Conservation (phyloP, 208 protist genomes). For the Trypanosoma caninum region DNA sequence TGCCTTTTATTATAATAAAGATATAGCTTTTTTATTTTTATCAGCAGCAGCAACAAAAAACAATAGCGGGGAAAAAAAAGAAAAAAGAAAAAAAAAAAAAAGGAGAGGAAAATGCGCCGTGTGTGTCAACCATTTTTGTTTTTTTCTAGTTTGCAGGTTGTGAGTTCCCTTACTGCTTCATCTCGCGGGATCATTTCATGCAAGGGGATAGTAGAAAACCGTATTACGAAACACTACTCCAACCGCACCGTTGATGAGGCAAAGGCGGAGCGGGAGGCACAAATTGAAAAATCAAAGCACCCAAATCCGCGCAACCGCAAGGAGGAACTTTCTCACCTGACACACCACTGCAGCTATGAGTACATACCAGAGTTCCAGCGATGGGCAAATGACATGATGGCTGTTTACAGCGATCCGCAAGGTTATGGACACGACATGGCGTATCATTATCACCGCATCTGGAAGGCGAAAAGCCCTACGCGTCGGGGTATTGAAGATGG, state of each 20-base stretch:
- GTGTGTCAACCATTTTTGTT: neutral
- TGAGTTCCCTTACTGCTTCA: neutral
- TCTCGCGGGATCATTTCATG: conserved; percentile 41
- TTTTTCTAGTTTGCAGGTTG: neutral
- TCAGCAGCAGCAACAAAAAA: neutral
- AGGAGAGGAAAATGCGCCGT: conserved; percentile 24
- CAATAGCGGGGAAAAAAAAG: neutral
- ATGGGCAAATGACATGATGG: conserved; percentile 90
- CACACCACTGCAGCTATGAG: conserved; percentile 85
- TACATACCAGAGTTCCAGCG: conserved; percentile 92
- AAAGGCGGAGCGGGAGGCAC: conserved; percentile 62
- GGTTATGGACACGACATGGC: conserved; percentile 87
- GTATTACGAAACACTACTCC: conserved; percentile 78
- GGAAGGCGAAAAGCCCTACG: conserved; percentile 81
- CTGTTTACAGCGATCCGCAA: conserved; percentile 81
- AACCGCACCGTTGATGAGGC: conserved; percentile 78
- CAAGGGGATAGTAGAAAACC: conserved; percentile 88
- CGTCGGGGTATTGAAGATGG: conserved; percentile 75
- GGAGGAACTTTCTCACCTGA: conserved; percentile 84
- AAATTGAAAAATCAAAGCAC: conserved; percentile 42
- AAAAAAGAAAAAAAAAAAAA: conserved; percentile 1
- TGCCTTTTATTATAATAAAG: too few relatives aligned
- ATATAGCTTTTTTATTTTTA: too few relatives aligned
- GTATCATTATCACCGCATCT: conserved; percentile 91
- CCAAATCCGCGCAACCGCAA: conserved; percentile 79